These are phyloP conservation scores for Stipa capillata DNA, from an alignment of 176 grass and related monocot species.

Conservation along the genomic window DNA sequence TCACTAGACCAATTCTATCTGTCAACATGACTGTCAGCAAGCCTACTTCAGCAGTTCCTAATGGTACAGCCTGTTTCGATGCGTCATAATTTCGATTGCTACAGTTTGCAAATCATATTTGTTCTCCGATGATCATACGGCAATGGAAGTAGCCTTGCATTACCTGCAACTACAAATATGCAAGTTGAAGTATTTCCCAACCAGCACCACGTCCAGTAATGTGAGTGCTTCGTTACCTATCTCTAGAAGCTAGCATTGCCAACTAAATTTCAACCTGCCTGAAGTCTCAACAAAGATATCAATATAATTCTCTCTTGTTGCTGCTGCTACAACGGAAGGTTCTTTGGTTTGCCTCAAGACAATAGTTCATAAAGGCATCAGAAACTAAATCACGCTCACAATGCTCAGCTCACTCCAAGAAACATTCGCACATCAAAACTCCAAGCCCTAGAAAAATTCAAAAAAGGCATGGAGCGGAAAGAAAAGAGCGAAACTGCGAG, in stretches of 20 bases:
- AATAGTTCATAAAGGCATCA: not conserved
- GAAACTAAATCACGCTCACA: not conserved
- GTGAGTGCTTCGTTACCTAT: not conserved
- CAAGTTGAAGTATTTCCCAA: not conserved
- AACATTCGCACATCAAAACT: not conserved
- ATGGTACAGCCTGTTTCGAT: too few species aligned
- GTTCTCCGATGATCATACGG: not conserved
- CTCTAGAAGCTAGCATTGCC: not conserved
- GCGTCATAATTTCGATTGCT: not conserved
- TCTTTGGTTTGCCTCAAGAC: not conserved
- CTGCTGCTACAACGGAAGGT: not conserved
- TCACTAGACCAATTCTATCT: too few species aligned
- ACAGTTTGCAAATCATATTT: not conserved
- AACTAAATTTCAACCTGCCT: not conserved
- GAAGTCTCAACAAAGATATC: too few species aligned
- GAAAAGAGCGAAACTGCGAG: not conserved
- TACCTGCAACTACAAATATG: not conserved
- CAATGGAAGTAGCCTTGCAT: not conserved
- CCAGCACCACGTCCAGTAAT: not conserved
- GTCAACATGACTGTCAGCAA: too few species aligned
- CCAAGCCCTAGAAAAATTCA: not conserved
- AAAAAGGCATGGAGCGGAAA: not conserved
- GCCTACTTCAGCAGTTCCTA: too few species aligned
- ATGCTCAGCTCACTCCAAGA: not conserved
- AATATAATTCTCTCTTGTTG: not conserved